phyloP scores from a whole-genome alignment of 495 filamentous ascomycete species.

The Aspergillus sparsus region DNA sequence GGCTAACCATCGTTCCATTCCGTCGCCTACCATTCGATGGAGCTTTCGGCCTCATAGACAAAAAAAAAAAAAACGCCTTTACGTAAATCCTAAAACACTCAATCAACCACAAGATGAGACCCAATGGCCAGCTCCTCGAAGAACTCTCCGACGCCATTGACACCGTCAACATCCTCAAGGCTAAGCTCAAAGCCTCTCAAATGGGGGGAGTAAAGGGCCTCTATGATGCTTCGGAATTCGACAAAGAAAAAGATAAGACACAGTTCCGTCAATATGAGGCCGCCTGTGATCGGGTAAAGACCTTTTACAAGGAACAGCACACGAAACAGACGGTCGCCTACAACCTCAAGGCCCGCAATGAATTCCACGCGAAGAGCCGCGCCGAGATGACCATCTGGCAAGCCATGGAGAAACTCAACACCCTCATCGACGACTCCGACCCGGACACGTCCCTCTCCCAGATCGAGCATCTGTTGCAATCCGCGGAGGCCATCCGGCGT shows the following conservation, averaged over 20 bases:
- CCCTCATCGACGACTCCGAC: slow-evolving; percentile 83
- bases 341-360: slow-evolving; percentile 73
- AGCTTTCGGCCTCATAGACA: no score
- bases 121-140: slow-evolving; percentile 75
- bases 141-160: slow-evolving; percentile 78
- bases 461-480: slow-evolving; percentile 85
- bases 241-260: slow-evolving; percentile 76
- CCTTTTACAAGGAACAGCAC: slow-evolving; percentile 84
- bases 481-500: slow-evolving; percentile 81
- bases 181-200: slow-evolving; percentile 23
- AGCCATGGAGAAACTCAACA: slow-evolving; percentile 87
- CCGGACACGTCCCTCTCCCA: slow-evolving; percentile 84
- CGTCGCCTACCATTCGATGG: no score
- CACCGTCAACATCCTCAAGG: slow-evolving; percentile 72
- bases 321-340: slow-evolving; percentile 82
- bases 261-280: slow-evolving; percentile 78
- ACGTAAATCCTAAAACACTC: slow-evolving; percentile 31
- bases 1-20: background rate
- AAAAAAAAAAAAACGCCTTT: background rate
- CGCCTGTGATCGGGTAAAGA: slow-evolving; percentile 76
- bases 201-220: slow-evolving; percentile 51
- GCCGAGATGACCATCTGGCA: slow-evolving; percentile 83
- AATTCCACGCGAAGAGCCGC: slow-evolving; percentile 66
- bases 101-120: slow-evolving; percentile 36
- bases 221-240: slow-evolving; percentile 66